Base-by-base conservation (phyloP, 2,329 filamentous ascomycete species). In the Albophoma yamanashiensis region DNA sequence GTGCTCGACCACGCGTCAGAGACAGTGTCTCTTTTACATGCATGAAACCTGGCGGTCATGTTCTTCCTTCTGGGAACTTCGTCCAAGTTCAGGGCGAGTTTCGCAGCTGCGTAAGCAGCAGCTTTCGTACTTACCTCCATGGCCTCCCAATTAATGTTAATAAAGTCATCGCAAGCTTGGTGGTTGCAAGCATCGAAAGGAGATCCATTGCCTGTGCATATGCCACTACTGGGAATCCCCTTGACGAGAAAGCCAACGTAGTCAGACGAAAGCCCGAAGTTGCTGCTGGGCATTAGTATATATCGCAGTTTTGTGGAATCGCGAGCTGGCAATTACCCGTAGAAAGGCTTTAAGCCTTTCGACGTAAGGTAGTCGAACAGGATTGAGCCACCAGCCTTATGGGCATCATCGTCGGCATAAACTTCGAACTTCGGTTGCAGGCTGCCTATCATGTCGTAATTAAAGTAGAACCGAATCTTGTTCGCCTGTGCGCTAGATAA, bases 391-490 rank as follows among this genome's bases (percentile, higher is more conserved):
- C 47, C 47, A 52, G 5, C 47, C 31, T 11, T 52, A n/a, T 79
- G 74, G 11, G 69, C 76, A 25, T 76, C 72, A 36, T 69, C 71
- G 62, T 74, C 72, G 52, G 74, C 68, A 59, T 78, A 76, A 9
- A 79, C 71, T 58, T 66, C 67, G 65, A 72, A 79, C 47, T 67
- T 63, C 14, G 77, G 73, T n/a, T 68, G 65, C 4, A 71, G 69
- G 20, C 76, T 78, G n/a, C 74, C 77, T 60, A 89, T 86, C 87
- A 89, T 89, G 72, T 89, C 86, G 67, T 86, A 88, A 75, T 89
- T 87, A 69, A 88, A 82, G 75, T 88, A 87, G 39, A 88, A 82
- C 2, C 80, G 78, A 66, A 89, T 84, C 71, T 83, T 85, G 62
- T 81, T 75, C 0, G 72, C 71, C 53, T 78, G 74, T 1, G 68